Evolutionary conservation across 2,329 filamentous ascomycete species (phyloP), one percentile per base, ranked within the genome.

Genomic region (Pseudogymnoascus sp.): DNA sequence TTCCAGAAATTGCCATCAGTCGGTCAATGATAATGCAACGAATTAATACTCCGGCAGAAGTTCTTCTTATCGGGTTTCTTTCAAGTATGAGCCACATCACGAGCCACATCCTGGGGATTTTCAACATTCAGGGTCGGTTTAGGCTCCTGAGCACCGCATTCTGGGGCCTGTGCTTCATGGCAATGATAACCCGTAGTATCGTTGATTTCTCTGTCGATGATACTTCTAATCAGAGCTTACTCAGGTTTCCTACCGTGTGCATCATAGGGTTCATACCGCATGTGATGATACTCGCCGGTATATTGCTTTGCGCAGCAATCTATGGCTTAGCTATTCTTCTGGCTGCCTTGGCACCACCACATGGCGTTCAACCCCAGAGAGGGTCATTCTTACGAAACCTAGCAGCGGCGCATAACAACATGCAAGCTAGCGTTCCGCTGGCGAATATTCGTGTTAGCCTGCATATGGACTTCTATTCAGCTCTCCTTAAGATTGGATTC

Each of bases 221-320:
- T 64, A 74, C 85, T 4, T 72, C 77, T 0, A 77, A 77, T 21
- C 83, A 86, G 70, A 88, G 90, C 3, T 80, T 96, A 9, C 79
- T 97, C 42, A 84, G 91, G 64, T 97, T 96, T 67, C 94, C 94
- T 3, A 97, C 92, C 0, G 92, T 97, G 41, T 97, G 91, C 70
- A 92, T 97, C 63, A 89, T 97, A 31, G 91, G 93, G 0, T 97
- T 97, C 72, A 89, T 97, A 36, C 94, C 94, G 1, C 93, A 97
- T 73, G 81, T 97, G n/a, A 78, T 96, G 25, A 90, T 97, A 10
- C 76, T 97, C 1, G 69, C 83, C 6, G 94, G 93, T 0, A 96
- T 97, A 55, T 63, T 84, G 4, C 77, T 88, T 13, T 97, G 94
- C 71, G 80, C 84, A 2, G 71, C 80, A 6, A 95, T 99, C 58